Conservation (phyloP, 1,284 basidiomycete genomes). For the Golubevia pallescens region DNA sequence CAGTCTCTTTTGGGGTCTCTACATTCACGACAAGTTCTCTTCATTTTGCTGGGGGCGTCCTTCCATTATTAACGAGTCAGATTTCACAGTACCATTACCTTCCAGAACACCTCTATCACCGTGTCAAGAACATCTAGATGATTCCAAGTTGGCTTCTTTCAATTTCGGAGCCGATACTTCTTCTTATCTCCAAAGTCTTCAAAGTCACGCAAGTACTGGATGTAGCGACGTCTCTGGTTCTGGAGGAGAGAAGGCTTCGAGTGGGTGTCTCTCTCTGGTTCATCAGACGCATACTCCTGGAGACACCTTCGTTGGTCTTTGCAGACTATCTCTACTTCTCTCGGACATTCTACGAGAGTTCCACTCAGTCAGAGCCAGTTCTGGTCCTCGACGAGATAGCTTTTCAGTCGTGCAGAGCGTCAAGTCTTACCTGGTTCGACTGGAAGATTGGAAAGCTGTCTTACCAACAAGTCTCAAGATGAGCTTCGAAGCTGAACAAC, state of each 20-base stretch:
- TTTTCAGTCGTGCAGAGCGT: constrained; percentile 11
- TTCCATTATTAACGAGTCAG: constrained; percentile 6
- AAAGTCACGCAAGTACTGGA: too few relatives aligned
- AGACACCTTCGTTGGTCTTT: constrained; percentile 13
- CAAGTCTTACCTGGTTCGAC: constrained; percentile 4
- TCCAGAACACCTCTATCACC: constrained; percentile 8
- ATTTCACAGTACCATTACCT: constrained; percentile 9
- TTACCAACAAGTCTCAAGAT: constrained; percentile 4
- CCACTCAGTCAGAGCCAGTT: constrained; percentile 5
- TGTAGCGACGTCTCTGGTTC: too few relatives aligned
- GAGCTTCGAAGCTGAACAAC: neutral
- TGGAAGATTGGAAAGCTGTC: constrained; percentile 11
- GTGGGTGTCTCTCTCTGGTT: too few relatives aligned
- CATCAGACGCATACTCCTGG: constrained; percentile 10
- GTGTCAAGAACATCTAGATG: constrained; percentile 9
- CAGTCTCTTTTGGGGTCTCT: constrained; percentile 11
- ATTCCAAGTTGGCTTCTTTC: neutral
- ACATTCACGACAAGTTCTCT: constrained; percentile 16
- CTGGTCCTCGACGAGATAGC: neutral
- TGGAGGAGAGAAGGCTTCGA: too few relatives aligned
- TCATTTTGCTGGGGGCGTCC: constrained; percentile 13
- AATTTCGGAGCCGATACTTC: too few relatives aligned
- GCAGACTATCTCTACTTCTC: constrained; percentile 6
- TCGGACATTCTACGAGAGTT: constrained; percentile 8
- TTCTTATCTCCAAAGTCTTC: too few relatives aligned